Evolutionary conservation across 2,329 filamentous ascomycete species (phyloP), one percentile per base, ranked within the genome.

Genomic region (Colletotrichum cuscutae): DNA sequence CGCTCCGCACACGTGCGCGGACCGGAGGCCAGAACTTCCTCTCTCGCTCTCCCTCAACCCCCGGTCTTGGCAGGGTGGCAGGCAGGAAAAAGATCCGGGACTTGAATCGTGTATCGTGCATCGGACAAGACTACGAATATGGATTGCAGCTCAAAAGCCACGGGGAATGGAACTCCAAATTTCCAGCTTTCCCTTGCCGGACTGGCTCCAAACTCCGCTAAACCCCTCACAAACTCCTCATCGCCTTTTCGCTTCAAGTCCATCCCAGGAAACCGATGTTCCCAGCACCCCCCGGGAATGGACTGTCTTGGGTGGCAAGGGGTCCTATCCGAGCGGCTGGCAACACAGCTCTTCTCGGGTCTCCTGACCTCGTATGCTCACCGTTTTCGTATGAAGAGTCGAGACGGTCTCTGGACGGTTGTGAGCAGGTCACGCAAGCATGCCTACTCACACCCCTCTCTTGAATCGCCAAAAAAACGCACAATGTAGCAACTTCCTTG

Each of bases 341-440:
- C 12, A 63, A 32, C 26, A 22, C 26, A 46, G 42, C 42, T 19
- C n/a, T 32, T 52, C 28, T 26, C 65, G 59, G 70, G 32, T 32
- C 46, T 30, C 15, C 53, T 72, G 69, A 57, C 65, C 65, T 64
- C n/a, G 30, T 53, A 24, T 19, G 8, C 35, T 53, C 53, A 72
- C 59, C 69, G 69, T 72, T 42, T 62, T 4, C 13, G 37, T 26
- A 49, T 7, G 37, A 42, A n/a, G 22, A 46, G 54, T 68, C 26
- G 46, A 37, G 46, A 37, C 30, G 13, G 30, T 54, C n/a, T 28
- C 49, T 35, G 30, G 52, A 67, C 30, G 37, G 54, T 67, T 42
- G 13, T 15, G 6, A 57, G n/a, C 53, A 1, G n/a, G 30, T 6
- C 22, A 24, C 22, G 11, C 7, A n/a, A n/a, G 19, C 7, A 11